Base-by-base conservation (phyloP, 139 green algal species). In the Chlamydomonas sp. region DNA sequence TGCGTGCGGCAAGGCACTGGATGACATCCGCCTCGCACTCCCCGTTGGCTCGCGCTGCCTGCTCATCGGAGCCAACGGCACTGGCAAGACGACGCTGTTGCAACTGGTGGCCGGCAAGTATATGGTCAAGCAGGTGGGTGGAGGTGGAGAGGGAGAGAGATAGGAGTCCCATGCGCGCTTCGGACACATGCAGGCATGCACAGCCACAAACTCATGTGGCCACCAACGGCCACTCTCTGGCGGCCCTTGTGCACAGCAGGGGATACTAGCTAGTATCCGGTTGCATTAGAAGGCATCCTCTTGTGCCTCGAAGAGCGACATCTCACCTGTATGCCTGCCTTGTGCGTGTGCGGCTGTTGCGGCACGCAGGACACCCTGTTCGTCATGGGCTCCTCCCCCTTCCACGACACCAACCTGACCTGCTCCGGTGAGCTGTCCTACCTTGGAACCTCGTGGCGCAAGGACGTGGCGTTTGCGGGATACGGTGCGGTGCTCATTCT, bases 91-190 rank as follows among this genome's bases (percentile, higher is more conserved):
- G 0, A 95, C 91, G 2, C 69, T 97, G 39, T 78, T 97, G 35
- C 86, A 96, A 67, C 63, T 98, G 13, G 65, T 99, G 62, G 94
- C 88, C 13, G 94, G 94, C 30, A 96, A 98, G 65, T 91, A 97
- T 76, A 96, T 99, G 94, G 94, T 98, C 2, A 73, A 36, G 3
- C 54, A 82, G 66, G n/a, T n/a, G n/a, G n/a, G n/a, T n/a, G n/a
- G n/a, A n/a, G n/a, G n/a, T n/a, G n/a, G n/a, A n/a, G n/a, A n/a
- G n/a, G n/a, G n/a, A n/a, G n/a, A n/a, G n/a, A n/a, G n/a, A n/a
- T n/a, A n/a, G n/a, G n/a, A n/a, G n/a, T n/a, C n/a, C n/a, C n/a
- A n/a, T n/a, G n/a, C n/a, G n/a, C n/a, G n/a, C n/a, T n/a, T n/a
- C n/a, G n/a, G n/a, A n/a, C n/a, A n/a, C n/a, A n/a, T n/a, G n/a